Evolutionary conservation across 78 protist genomes (phyloP), one percentile per base, ranked within the genome.

Genomic region (Dictyostelium purpureum): DNA sequence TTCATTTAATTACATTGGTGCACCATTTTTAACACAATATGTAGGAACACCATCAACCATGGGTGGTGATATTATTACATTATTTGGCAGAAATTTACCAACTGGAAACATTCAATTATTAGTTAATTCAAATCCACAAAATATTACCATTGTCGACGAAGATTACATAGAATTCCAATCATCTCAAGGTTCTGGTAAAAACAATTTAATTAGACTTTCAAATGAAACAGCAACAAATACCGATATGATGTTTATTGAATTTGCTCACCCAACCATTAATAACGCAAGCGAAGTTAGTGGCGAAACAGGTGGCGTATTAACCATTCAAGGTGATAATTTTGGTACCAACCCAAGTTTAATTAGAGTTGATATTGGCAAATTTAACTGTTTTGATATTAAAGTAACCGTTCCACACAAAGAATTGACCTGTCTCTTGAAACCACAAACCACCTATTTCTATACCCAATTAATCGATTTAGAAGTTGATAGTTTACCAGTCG

Each of bases 401-500:
- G 42, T 37, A 3, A n/a, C n/a, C n/a, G 4, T 35, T 5, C 38
- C 76, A 0, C 76, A 67, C 18, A 4, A 33, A 21, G 45, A 33
- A 7, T 38, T 67, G 31, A 38, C 76, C 2, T 67, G 76, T 38
- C 49, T 37, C 21, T 38, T 67, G 9, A 47, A 10, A 12, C 1
- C 28, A 16, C 21, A 7, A 16, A n/a, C 76, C 5, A 6, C 28
- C 1, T 24, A 12, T 63, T 6, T 12, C 14, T 33, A 63, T 33
- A 7, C 71, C 6, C 28, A n/a, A 33, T 0, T 38, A 38, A 67
- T 67, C 9, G 24, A 67, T 38, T 67, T 67, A 16, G 76, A 28
- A 19, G 76, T 67, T 40, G 76, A 67, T 67, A n/a, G 31, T 18
- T 67, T 67, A 67, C 76, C 76, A 67, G 52, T 38, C 10, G 33